Evolutionary conservation across 306 rosid genomes (phyloP).

Genomic region (Castanopsis chinensis): DNA sequence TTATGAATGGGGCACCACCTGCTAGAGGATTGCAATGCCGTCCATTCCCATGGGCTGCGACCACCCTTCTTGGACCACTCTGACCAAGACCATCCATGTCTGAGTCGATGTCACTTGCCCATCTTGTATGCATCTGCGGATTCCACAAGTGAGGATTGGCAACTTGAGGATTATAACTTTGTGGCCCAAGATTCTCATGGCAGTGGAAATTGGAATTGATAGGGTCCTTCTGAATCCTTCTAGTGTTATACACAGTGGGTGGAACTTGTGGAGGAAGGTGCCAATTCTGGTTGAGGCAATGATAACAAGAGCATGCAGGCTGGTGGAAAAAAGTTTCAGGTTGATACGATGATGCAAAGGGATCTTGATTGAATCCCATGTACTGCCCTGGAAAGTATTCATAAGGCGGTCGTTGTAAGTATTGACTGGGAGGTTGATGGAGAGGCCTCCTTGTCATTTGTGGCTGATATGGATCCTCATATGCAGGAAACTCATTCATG

Average conservation of each 20-base stretch:
- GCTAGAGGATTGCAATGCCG: conserved; percentile 29
- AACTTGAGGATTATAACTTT: conserved; percentile 4
- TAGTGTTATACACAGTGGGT: conserved; percentile 1
- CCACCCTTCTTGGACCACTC: conserved; percentile 14
- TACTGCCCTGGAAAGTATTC: conserved; percentile 22
- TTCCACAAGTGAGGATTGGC: conserved; percentile 18
- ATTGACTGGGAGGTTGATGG: conserved; percentile 21
- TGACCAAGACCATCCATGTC: conserved; percentile 19
- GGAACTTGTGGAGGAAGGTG: conserved; percentile 19
- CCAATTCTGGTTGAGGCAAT: conserved; percentile 30
- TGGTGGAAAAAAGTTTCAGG: conserved; percentile 27
- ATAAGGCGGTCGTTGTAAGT: conserved; percentile 16
- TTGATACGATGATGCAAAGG: conserved; percentile 13
- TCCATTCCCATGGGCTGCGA: conserved; percentile 5
- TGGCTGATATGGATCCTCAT: conserved; percentile 28
- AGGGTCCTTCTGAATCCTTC: conserved; percentile 25
- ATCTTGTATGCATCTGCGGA: conserved; percentile 16
- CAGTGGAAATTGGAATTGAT: conserved; percentile 21
- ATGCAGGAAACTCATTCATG: conserved; percentile 26
- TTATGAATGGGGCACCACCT: conserved; percentile 50
- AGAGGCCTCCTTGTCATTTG: conserved; percentile 26
- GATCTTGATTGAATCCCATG: conserved; percentile 20
- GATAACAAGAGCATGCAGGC: conserved; percentile 33
- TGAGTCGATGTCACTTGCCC: conserved; percentile 28
- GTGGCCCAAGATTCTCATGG: conserved; percentile 11